Conservation (phyloP, 2,329 filamentous ascomycete species). For the Sarocladium brachiariae region DNA sequence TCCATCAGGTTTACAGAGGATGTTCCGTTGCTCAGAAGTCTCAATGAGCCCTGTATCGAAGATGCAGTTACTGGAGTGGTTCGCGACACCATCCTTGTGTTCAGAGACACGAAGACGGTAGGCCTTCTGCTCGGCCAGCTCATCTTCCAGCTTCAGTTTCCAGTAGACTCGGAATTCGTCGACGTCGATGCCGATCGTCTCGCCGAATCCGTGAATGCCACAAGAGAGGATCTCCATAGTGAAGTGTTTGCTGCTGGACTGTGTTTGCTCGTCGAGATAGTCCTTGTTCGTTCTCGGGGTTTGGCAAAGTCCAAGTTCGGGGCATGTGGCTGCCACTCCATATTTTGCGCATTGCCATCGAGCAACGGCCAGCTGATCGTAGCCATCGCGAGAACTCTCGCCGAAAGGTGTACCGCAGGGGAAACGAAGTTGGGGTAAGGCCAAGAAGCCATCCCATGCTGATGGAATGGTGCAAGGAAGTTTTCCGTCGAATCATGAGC, state of each 20-base stretch:
- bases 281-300: background rate
- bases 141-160: constrained; percentile 22
- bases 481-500: background rate
- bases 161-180: constrained; percentile 30
- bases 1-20: constrained; percentile 17
- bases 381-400: background rate
- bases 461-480: background rate
- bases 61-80: too few species aligned
- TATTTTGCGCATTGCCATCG: background rate
- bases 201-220: constrained; percentile 32
- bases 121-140: constrained; percentile 23
- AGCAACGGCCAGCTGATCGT: background rate
- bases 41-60: constrained; percentile 17
- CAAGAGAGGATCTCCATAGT: constrained; percentile 23
- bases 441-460: background rate
- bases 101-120: constrained; percentile 17
- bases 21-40: constrained; percentile 17
- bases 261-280: background rate
- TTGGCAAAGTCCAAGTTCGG: background rate
- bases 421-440: background rate
- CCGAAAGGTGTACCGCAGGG: background rate
- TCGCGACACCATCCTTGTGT: background rate
- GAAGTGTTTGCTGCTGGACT: background rate
- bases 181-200: constrained; percentile 30
- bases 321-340: background rate